These are phyloP conservation scores for Candida michaelii DNA, from an alignment of 805 yeast genomes.

Conservation along the genomic window DNA sequence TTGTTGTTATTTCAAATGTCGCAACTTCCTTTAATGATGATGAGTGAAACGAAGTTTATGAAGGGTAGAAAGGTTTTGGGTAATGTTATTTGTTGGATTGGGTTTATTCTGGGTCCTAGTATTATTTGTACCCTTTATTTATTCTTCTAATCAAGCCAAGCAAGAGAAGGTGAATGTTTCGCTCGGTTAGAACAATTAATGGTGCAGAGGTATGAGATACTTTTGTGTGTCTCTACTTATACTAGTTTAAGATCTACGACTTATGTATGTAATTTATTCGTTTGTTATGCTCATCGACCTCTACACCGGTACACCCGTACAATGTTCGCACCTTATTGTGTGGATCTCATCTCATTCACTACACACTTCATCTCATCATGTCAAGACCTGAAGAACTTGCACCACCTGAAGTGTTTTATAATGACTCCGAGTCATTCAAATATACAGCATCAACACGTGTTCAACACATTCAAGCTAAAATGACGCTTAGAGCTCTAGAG, in stretches of 20 bases:
- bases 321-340: no score
- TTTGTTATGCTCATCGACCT: no score
- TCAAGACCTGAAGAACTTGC: slow-evolving; percentile 96
- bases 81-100: slow-evolving; percentile 85
- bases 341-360: no score
- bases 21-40: slow-evolving; percentile 75
- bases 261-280: no score
- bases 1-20: slow-evolving; percentile 78
- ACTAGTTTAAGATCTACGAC: no score
- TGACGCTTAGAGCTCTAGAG: slow-evolving; percentile 93
- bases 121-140: slow-evolving; percentile 81
- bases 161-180: no score
- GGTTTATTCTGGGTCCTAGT: slow-evolving; percentile 87
- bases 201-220: no score
- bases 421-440: slow-evolving; percentile 84
- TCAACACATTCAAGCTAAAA: slow-evolving; percentile 96
- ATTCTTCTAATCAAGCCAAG: slow-evolving; percentile 48
- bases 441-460: slow-evolving; percentile 94
- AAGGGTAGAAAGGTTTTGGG: slow-evolving; percentile 61
- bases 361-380: slow-evolving; percentile 44
- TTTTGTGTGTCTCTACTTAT: no score
- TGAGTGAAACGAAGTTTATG: slow-evolving; percentile 61
- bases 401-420: slow-evolving; percentile 94
- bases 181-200: no score
- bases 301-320: no score